phyloP scores from a whole-genome alignment of 2,329 filamentous ascomycete genomes.

The Phialophora tarda region DNA sequence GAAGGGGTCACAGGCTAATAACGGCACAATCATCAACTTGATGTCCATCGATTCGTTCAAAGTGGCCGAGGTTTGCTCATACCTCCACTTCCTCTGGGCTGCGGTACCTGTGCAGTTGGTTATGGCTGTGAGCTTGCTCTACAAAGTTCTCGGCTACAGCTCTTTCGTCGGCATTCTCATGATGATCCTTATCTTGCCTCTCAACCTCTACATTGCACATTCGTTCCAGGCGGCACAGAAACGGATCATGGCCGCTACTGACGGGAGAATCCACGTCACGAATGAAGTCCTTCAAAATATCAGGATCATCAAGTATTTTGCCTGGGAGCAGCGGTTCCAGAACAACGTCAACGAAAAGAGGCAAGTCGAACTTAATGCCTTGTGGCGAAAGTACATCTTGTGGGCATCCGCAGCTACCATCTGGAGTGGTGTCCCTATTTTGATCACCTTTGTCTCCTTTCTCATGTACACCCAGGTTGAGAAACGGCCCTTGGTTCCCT shows the following conservation, averaged over 20 bases:
- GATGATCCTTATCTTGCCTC: slow-evolving; percentile 84
- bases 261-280: slow-evolving; percentile 93
- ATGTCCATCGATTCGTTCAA: slow-evolving; percentile 99
- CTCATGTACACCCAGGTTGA: slow-evolving; percentile 90
- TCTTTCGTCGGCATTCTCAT: slow-evolving; percentile 91
- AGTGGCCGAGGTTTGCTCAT: slow-evolving; percentile 90
- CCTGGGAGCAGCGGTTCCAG: slow-evolving; percentile 93
- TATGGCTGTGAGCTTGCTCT: slow-evolving; percentile 80
- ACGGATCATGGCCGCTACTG: slow-evolving; percentile 87
- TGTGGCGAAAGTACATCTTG: slow-evolving; percentile 83
- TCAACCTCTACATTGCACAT: slow-evolving; percentile 87
- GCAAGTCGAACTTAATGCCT: slow-evolving; percentile 72
- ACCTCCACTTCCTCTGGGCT: slow-evolving; percentile 94
- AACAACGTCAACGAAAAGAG: slow-evolving; percentile 89
- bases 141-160: slow-evolving; percentile 87
- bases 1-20: slow-evolving; percentile 77
- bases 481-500: slow-evolving; percentile 85
- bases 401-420: slow-evolving; percentile 92
- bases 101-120: slow-evolving; percentile 86
- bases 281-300: slow-evolving; percentile 98
- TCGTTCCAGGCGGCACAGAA: slow-evolving; percentile 88
- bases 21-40: slow-evolving; percentile 98
- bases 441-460: slow-evolving; percentile 97
- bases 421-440: slow-evolving; percentile 92
- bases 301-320: slow-evolving; percentile 98